A percentile compares a stretch with the other conserved stretches of the same genome.
Evolutionary conservation across 169 alveolate genomes (phyloP).

Genomic region (Eimeria sp.): DNA sequence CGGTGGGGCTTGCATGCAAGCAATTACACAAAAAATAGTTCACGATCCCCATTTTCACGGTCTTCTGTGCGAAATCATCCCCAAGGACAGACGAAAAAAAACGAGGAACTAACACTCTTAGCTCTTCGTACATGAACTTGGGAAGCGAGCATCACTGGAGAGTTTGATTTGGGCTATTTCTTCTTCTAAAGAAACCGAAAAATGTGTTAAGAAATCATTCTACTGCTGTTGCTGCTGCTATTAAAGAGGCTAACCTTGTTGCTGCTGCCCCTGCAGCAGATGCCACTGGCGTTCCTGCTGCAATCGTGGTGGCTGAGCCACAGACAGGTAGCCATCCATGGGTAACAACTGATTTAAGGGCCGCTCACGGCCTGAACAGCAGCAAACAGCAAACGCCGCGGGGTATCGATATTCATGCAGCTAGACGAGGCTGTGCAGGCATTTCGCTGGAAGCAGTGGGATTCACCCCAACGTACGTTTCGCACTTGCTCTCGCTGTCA

Average conservation of each 20-base stretch:
- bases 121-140: not conserved
- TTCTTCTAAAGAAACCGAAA: not conserved
- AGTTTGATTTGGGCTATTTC: not conserved
- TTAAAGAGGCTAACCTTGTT: not conserved
- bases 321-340: not conserved
- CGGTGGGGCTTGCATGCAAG: not conserved
- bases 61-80: not conserved
- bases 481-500: constrained; percentile 1
- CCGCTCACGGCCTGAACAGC: not conserved
- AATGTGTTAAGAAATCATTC: not conserved
- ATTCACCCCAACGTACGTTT: not conserved
- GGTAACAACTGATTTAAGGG: not conserved
- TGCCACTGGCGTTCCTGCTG: not conserved
- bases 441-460: not conserved
- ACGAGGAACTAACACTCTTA: not conserved
- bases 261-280: constrained; percentile 20
- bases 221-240: constrained; percentile 18
- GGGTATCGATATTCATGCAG: constrained; percentile 9
- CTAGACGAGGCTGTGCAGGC: not conserved
- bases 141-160: not conserved
- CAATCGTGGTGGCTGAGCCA: constrained; percentile 9
- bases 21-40: not conserved
- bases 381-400: not conserved
- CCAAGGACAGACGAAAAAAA: not conserved
- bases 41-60: too few species aligned